These are phyloP conservation scores for Heritiera fomes DNA, from an alignment of 345 rosid species.

Conservation along the genomic window DNA sequence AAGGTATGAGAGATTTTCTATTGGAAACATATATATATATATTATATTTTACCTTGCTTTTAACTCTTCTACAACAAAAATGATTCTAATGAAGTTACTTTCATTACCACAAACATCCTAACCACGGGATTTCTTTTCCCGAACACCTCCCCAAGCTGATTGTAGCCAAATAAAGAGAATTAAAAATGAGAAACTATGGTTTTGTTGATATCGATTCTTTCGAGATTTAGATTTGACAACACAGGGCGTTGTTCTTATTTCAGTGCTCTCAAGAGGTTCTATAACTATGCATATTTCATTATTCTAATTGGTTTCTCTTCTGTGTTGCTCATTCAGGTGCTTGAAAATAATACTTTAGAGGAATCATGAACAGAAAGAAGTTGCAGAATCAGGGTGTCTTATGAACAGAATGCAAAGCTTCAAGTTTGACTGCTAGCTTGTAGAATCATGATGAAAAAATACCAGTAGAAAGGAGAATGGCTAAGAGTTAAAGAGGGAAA, in stretches of 20 bases:
- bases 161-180: background rate
- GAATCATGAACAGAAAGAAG: background rate
- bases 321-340: background rate
- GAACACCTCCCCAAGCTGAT: background rate
- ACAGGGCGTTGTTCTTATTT: background rate
- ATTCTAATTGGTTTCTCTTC: background rate
- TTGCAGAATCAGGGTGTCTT: background rate
- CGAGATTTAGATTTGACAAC: background rate
- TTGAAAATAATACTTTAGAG: background rate
- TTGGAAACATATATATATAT: background rate
- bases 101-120: background rate
- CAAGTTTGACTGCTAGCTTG: background rate
- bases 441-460: background rate
- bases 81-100: background rate
- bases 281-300: background rate
- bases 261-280: background rate
- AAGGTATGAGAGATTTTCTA: conserved; percentile 7
- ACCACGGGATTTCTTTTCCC: background rate
- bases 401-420: conserved; percentile 2
- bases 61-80: background rate
- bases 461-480: background rate
- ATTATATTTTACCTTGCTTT: background rate
- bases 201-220: background rate
- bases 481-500: background rate
- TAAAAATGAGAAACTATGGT: background rate